These are phyloP conservation scores for Quillaja saponaria DNA, from an alignment of 306 rosid genomes.

Conservation along the genomic window DNA sequence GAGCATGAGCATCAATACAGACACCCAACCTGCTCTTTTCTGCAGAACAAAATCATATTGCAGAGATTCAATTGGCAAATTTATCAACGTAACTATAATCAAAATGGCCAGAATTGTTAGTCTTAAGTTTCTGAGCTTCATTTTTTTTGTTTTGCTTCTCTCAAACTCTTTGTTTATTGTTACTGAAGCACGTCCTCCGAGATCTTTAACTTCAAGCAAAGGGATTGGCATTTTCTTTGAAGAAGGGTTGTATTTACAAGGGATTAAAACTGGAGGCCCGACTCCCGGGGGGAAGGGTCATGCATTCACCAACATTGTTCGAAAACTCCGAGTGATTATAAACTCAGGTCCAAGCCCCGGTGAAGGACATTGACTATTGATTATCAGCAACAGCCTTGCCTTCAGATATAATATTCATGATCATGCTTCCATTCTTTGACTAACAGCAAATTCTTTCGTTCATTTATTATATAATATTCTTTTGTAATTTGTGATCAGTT, in stretches of 20 bases:
- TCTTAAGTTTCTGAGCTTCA: conserved; percentile 14
- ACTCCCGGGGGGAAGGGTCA: conserved; percentile 28
- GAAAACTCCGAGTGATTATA: conserved; percentile 33
- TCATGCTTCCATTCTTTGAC: too few species aligned
- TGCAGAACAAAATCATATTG: too few species aligned
- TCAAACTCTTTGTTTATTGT: conserved; percentile 4
- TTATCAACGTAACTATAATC: too few species aligned
- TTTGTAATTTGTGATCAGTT: too few species aligned
- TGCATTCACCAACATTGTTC: conserved; percentile 12
- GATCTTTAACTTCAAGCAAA: not conserved
- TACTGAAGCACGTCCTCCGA: conserved; percentile 39
- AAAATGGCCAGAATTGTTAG: conserved; percentile 25
- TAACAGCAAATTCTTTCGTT: too few species aligned
- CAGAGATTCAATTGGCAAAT: too few species aligned
- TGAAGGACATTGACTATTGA: conserved; percentile 26
- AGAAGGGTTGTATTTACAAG: conserved; percentile 15
- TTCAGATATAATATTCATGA: too few species aligned
- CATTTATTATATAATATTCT: too few species aligned
- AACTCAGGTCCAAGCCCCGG: conserved; percentile 35
- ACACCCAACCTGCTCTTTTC: not conserved
- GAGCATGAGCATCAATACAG: not conserved
- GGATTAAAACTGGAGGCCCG: conserved; percentile 38
- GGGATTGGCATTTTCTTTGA: conserved; percentile 21
- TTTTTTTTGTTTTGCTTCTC: conserved; percentile 13
- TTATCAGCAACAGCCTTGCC: too few species aligned